phyloP scores from a whole-genome alignment of 768 basidiomycete species.

The Mycena epipterygia region DNA sequence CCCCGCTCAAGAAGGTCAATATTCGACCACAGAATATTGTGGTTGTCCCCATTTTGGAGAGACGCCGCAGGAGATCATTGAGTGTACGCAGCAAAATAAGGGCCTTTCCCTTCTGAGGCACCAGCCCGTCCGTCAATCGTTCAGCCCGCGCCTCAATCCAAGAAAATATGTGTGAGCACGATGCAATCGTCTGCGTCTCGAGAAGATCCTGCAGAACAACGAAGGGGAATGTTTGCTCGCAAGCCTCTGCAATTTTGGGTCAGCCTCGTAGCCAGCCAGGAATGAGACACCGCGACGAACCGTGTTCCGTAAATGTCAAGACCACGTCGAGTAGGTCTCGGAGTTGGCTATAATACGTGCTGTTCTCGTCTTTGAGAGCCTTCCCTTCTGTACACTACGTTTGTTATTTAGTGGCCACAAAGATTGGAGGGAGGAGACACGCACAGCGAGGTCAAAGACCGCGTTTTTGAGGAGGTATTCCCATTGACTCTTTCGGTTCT shows the following conservation, averaged over 20 bases:
- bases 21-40: conserved; percentile 93
- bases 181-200: conserved; percentile 87
- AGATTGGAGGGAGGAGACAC: conserved; percentile 42
- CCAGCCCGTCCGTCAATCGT: conserved; percentile 82
- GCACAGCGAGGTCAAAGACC: conserved; percentile 78
- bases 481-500: conserved; percentile 81
- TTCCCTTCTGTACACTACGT: conserved; percentile 76
- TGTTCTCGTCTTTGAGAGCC: conserved; percentile 66
- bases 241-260: conserved; percentile 67
- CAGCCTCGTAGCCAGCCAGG: neutral
- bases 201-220: conserved; percentile 83
- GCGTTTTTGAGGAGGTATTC: conserved; percentile 80
- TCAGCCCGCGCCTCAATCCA: conserved; percentile 85
- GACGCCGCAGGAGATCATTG: conserved; percentile 87
- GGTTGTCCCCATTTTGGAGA: conserved; percentile 88
- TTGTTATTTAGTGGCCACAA: neutral
- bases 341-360: conserved; percentile 73
- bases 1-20: conserved; percentile 85
- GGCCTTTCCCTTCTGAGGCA: conserved; percentile 90
- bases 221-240: conserved; percentile 82
- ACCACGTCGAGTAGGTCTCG: conserved; percentile 78
- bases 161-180: conserved; percentile 89
- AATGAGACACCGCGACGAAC: conserved; percentile 54
- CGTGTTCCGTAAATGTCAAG: conserved; percentile 83
- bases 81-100: conserved; percentile 86